Percentiles rank a stretch among this genome's conserved stretches.
phyloP scores from a whole-genome alignment of 192 early-diverging fungal genomes.

The Coemansia sp. region DNA sequence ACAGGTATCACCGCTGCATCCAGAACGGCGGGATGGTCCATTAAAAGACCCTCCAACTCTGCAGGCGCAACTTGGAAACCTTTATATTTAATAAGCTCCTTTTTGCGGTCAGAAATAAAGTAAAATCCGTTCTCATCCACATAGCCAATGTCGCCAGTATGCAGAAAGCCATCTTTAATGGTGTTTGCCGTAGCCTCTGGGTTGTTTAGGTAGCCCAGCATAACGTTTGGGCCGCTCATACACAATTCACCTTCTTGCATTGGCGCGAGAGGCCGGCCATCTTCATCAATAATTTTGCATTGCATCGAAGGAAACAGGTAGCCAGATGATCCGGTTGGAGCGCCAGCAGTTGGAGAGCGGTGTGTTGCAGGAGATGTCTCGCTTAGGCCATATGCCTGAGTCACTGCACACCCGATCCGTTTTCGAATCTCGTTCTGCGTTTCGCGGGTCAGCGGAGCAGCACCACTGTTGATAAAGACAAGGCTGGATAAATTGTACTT shows the following conservation, averaged over 20 bases:
- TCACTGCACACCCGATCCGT: conserved; percentile 41
- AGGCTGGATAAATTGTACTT: conserved; percentile 72
- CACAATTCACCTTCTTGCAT: conserved; percentile 80
- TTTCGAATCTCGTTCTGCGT: conserved; percentile 53
- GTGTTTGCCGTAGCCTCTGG: conserved; percentile 66
- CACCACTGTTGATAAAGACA: conserved; percentile 62
- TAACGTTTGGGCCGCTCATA: conserved; percentile 80
- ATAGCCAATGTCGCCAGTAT: conserved; percentile 78
- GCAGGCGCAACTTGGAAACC: conserved; percentile 80
- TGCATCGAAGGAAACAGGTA: conserved; percentile 65
- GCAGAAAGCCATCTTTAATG: conserved; percentile 74
- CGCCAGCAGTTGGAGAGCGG: conserved; percentile 12
- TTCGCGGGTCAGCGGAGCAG: conserved; percentile 75
- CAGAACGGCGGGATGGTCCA: conserved; percentile 63
- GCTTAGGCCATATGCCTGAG: conserved; percentile 67
- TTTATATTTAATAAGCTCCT: conserved; percentile 96
- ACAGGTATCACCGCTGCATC: conserved; percentile 68
- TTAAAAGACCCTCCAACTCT: conserved; percentile 77
- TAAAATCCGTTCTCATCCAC: conserved; percentile 61
- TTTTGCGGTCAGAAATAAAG: conserved; percentile 72
- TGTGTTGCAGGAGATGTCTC: conserved; percentile 47
- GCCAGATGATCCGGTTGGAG: conserved; percentile 61
- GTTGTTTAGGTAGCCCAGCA: conserved; percentile 85
- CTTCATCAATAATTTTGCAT: conserved; percentile 69
- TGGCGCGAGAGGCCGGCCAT: conserved; percentile 59